Evolutionary conservation across 495 filamentous ascomycete genomes (phyloP).

Genomic region (Penicillium atrosanguineum): DNA sequence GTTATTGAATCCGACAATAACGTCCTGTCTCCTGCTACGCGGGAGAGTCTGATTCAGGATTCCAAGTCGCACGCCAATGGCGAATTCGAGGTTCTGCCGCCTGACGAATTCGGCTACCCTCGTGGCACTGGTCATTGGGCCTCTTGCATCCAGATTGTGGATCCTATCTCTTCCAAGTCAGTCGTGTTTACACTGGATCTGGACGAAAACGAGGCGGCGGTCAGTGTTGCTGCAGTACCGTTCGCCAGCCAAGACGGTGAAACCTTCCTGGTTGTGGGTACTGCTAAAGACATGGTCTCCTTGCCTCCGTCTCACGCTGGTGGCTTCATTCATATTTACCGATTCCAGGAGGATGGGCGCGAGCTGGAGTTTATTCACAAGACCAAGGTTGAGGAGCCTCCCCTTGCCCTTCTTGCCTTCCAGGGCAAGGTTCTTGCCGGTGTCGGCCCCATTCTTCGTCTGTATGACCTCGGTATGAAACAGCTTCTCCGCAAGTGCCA

Average conservation of each 20-base stretch:
- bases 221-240: constrained; percentile 76
- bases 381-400: constrained; percentile 84
- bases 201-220: constrained; percentile 85
- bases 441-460: constrained; percentile 73
- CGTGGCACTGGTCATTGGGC: constrained; percentile 84
- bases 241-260: constrained; percentile 89
- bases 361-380: constrained; percentile 95
- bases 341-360: constrained; percentile 80
- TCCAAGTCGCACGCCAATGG: constrained; percentile 59
- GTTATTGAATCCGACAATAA: constrained; percentile 93
- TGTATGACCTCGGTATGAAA: constrained; percentile 89
- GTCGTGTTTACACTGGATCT: constrained; percentile 76
- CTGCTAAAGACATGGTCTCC: constrained; percentile 82
- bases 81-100: constrained; percentile 64
- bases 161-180: constrained; percentile 71
- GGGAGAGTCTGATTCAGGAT: constrained; percentile 65
- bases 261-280: constrained; percentile 87
- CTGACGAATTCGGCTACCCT: constrained; percentile 89
- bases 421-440: constrained; percentile 87
- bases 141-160: constrained; percentile 86
- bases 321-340: constrained; percentile 90
- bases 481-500: constrained; percentile 91
- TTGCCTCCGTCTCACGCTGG: constrained; percentile 69
- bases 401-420: constrained; percentile 84
- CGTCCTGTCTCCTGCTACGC: constrained; percentile 72